phyloP scores from a whole-genome alignment of 139 green algal species.

The Coccomyxa sp. region DNA sequence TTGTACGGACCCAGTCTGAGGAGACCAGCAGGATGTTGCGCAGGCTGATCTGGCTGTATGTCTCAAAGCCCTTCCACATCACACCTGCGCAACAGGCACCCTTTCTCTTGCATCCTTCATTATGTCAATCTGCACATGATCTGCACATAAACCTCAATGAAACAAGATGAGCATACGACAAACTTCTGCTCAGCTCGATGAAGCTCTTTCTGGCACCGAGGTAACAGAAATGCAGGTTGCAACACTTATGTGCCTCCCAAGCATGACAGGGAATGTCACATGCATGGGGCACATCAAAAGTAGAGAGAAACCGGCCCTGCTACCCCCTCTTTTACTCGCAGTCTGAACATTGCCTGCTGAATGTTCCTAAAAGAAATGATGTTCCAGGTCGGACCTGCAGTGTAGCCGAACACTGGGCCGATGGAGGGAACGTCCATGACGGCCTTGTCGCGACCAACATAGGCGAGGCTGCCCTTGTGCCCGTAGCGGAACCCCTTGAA shows the following conservation, averaged over 20 bases:
- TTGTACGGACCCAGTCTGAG: constrained; percentile 77
- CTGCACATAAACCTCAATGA: not conserved
- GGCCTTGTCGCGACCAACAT: constrained; percentile 79
- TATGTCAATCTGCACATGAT: not conserved
- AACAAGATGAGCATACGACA: not conserved
- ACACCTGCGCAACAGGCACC: constrained; percentile 58
- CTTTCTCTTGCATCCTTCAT: not conserved
- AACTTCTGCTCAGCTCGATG: not conserved
- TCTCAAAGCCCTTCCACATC: constrained; percentile 85
- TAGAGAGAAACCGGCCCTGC: not conserved
- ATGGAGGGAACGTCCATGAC: constrained; percentile 81
- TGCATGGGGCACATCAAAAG: not conserved
- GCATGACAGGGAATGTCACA: not conserved
- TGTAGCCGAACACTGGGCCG: constrained; percentile 11
- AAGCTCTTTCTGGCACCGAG: not conserved
- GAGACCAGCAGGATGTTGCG: constrained; percentile 79
- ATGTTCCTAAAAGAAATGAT: not conserved
- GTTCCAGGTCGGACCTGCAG: constrained; percentile 8
- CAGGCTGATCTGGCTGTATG: constrained; percentile 71
- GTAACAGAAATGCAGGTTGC: not conserved
- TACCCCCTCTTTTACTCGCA: not conserved
- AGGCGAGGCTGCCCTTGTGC: constrained; percentile 78
- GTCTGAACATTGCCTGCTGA: not conserved
- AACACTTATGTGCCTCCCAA: not conserved
- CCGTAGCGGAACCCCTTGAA: constrained; percentile 52